A percentile compares a stretch with the other conserved stretches of the same genome.
phyloP scores from a whole-genome alignment of 139 green algal genomes.

The Chlamydomonas sphaeroides region DNA sequence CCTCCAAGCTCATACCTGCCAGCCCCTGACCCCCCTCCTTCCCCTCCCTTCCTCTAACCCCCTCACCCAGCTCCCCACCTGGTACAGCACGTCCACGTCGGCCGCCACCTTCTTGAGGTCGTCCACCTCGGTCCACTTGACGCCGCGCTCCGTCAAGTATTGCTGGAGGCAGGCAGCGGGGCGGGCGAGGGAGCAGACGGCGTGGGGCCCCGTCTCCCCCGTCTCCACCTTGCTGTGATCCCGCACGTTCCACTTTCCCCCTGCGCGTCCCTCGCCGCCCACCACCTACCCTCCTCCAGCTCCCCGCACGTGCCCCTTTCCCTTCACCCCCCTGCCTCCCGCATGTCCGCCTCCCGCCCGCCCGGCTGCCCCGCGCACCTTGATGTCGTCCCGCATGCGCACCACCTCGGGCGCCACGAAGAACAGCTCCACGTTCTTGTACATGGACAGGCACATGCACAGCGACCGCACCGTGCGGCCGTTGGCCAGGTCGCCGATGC shows the following conservation, averaged over 20 bases:
- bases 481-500: constrained; percentile 98
- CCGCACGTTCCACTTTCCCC: too few relatives aligned
- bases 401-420: constrained; percentile 96
- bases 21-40: too few relatives aligned
- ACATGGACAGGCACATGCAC: constrained; percentile 87
- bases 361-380: constrained; percentile 48
- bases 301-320: too few relatives aligned
- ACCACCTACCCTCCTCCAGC: too few relatives aligned
- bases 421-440: constrained; percentile 84
- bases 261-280: too few relatives aligned
- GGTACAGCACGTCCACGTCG: constrained; percentile 91
- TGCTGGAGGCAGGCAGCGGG: constrained; percentile 20
- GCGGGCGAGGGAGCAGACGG: not conserved
- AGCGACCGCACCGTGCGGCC: constrained; percentile 91
- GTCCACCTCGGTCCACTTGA: constrained; percentile 78
- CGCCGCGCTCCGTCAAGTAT: constrained; percentile 66
- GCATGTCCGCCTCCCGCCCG: not conserved
- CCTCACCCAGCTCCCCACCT: too few relatives aligned
- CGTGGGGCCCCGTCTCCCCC: not conserved
- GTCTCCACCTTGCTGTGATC: too few relatives aligned
- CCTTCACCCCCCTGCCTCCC: not conserved
- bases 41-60: too few relatives aligned
- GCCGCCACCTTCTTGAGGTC: constrained; percentile 60
- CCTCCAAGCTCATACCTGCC: too few relatives aligned
- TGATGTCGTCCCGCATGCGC: constrained; percentile 98